Conservation (phyloP, 108 stramenopile species). For the Pelagomonas calceolata region DNA sequence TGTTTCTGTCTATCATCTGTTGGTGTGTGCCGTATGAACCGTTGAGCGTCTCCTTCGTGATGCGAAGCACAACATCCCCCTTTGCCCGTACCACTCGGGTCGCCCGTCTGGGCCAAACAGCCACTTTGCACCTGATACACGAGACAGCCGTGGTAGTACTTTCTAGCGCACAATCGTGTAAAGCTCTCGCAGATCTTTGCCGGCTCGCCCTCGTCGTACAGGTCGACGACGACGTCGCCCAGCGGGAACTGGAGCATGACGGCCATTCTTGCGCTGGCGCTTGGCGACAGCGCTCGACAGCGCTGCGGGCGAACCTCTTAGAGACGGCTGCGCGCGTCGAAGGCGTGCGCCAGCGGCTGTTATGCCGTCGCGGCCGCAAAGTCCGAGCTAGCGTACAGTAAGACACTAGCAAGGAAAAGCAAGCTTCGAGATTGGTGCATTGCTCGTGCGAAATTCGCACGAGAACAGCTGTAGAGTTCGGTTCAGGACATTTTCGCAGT, state of each 20-base stretch:
- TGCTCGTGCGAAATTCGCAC: too few species aligned
- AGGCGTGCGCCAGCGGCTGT: too few species aligned
- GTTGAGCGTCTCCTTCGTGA: conserved; percentile 35
- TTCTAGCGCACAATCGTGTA: conserved; percentile 39
- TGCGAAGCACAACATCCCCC: conserved; percentile 81
- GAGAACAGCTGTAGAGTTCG: too few species aligned
- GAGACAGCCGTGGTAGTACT: conserved; percentile 37
- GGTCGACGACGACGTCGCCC: conserved; percentile 43
- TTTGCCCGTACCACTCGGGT: conserved; percentile 80
- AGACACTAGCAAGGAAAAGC: too few species aligned
- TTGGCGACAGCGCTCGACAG: too few species aligned
- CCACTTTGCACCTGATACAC: conserved; percentile 42
- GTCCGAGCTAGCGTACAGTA: too few species aligned
- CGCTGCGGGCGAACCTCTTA: too few species aligned
- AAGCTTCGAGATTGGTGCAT: too few species aligned
- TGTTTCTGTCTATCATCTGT: conserved; percentile 7
- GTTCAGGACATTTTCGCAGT: too few species aligned
- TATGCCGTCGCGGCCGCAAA: too few species aligned
- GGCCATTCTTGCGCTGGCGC: too few species aligned
- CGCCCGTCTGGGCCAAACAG: conserved; percentile 47
- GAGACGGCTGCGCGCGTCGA: too few species aligned
- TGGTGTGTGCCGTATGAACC: neutral
- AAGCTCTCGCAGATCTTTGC: conserved; percentile 34
- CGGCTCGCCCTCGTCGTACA: conserved; percentile 33
- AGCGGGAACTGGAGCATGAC: conserved; percentile 37